Evolutionary conservation across 2,329 filamentous ascomycete genomes (phyloP), one percentile per base, ranked within the genome.

Genomic region (Colletotrichum ledebouriae): DNA sequence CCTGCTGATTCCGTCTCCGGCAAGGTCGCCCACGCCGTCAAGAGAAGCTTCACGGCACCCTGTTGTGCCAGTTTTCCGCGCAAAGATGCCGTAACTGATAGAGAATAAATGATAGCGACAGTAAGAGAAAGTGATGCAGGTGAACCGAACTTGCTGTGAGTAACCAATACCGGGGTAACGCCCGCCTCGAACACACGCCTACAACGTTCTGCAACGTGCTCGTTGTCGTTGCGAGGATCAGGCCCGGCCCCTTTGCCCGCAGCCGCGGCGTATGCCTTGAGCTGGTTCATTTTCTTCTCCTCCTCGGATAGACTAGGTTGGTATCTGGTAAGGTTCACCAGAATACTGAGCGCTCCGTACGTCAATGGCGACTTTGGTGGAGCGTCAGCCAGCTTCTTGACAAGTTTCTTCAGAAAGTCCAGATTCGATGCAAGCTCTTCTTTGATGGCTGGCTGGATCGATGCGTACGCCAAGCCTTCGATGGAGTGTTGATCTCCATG

Each of bases 241-340:
- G 86, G 83, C 3, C 85, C 81, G 0, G 84, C 77, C n/a, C 86
- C 76, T 69, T 88, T 87, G 74, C 93, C 94, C 5, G 90, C 90
- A 0, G 94, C 92, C 76, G 97, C 93, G 13, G 96, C 96, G 74
- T 98, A 99, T 2, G 94, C 93, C 82, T 97, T 98, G 50, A 99
- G 86, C 77, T 99, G 93, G 6, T 88, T 88, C 82, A 99, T 93
- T 75, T 93, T 94, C 81, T 95, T 96, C 74, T 98, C 92, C 78
- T 99, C 96, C 71, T 98, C 95, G 0, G 93, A 91, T 46, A 94
- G 84, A 7, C 84, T 83, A 6, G 94, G 94, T 46, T 88, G 86
- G 76, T 97, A 98, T 34, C 87, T 85, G 13, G 94, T 97, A 59
- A 99, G 82, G 75, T 98, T 98, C 62, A 89, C 84, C 72, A 98